Evolutionary conservation across 2,329 filamentous ascomycete species (phyloP).

Genomic region (Parastagonospora nodorum): DNA sequence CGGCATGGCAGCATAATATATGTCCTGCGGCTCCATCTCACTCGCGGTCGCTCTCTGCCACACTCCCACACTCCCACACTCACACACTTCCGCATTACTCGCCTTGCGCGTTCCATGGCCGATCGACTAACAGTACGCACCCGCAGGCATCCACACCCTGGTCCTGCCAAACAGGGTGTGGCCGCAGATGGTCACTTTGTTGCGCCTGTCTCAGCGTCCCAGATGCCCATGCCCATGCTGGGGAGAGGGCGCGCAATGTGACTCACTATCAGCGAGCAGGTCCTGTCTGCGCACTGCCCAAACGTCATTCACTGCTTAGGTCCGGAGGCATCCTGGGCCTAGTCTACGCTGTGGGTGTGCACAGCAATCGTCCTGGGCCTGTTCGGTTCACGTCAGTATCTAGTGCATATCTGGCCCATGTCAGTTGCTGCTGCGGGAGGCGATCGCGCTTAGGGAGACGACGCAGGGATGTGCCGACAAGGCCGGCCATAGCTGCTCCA

Average conservation of each 20-base stretch:
- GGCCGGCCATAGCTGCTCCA: background rate
- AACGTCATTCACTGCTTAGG: background rate
- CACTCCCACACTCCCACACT: background rate
- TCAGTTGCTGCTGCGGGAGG: background rate
- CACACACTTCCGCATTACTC: background rate
- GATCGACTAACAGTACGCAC: too few relatives aligned
- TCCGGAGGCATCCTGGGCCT: background rate
- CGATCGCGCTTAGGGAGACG: background rate
- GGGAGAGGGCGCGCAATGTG: slow-evolving; percentile 29
- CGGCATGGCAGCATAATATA: slow-evolving; percentile 25
- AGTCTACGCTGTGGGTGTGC: background rate
- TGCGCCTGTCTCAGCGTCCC: slow-evolving; percentile 21
- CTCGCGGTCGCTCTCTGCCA: slow-evolving; percentile 14
- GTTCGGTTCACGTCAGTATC: background rate
- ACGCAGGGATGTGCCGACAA: background rate
- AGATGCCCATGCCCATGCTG: slow-evolving; percentile 3
- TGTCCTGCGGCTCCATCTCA: slow-evolving; percentile 16
- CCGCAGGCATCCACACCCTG: slow-evolving; percentile 2
- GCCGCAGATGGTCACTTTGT: slow-evolving; percentile 38
- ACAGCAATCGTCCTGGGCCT: background rate
- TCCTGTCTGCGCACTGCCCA: background rate
- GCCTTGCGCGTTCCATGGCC: background rate
- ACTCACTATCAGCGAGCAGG: slow-evolving; percentile 28
- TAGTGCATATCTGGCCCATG: too few relatives aligned
- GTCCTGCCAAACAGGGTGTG: slow-evolving; percentile 31